Conservation (phyloP, 2,329 filamentous ascomycete genomes). For the Aspergillus nomiae region DNA sequence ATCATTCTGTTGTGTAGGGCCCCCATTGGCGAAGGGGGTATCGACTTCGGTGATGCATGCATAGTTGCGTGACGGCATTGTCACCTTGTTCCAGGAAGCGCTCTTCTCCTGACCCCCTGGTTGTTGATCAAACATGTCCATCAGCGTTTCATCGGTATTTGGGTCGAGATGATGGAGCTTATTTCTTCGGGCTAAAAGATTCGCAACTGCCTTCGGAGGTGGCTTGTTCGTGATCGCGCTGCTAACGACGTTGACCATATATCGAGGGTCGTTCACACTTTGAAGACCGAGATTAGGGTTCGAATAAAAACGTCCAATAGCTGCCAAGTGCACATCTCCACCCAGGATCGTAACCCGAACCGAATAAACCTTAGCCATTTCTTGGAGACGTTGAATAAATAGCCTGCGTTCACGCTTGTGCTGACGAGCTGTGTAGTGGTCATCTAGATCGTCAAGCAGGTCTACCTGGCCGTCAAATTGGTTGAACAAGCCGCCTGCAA, state of each 20-base stretch:
- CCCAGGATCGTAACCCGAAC: conserved; percentile 64
- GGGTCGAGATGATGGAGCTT: conserved; percentile 66
- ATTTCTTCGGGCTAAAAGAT: conserved; percentile 63
- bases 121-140: conserved; percentile 64
- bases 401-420: conserved; percentile 86
- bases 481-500: conserved; percentile 86
- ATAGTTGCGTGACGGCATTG: conserved; percentile 73
- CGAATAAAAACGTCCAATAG: conserved; percentile 66
- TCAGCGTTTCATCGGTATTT: conserved; percentile 65
- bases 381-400: conserved; percentile 67
- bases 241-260: conserved; percentile 66
- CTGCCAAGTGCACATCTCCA: conserved; percentile 66
- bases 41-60: conserved; percentile 62
- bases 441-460: conserved; percentile 65
- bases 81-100: conserved; percentile 74
- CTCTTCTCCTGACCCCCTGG: conserved; percentile 64
- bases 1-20: conserved; percentile 21
- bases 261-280: conserved; percentile 61
- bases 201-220: conserved; percentile 65
- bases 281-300: conserved; percentile 59
- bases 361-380: conserved; percentile 56
- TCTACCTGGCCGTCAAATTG: conserved; percentile 80
- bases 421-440: conserved; percentile 82
- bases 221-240: conserved; percentile 70
- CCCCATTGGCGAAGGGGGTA: conserved; percentile 26